These are phyloP conservation scores for Yamadazyma kitorensis DNA, from an alignment of 805 yeast genomes.

Conservation along the genomic window DNA sequence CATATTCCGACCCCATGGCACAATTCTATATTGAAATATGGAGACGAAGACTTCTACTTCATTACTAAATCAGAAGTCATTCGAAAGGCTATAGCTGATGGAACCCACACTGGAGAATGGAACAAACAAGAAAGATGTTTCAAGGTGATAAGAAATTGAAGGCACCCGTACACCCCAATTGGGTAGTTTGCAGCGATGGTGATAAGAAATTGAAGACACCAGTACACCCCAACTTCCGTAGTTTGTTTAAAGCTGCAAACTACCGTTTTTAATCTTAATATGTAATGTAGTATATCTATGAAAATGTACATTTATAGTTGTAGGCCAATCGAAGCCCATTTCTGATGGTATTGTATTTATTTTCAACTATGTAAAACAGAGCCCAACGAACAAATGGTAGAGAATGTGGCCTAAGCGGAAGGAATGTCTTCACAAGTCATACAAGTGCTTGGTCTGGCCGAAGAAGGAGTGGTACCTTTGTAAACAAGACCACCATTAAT, in stretches of 20 bases:
- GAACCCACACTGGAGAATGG: conserved; percentile 22
- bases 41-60: conserved; percentile 27
- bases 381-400: not conserved
- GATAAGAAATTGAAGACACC: no score
- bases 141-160: no score
- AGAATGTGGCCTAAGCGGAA: conserved; percentile 5
- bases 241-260: no score
- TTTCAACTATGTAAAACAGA: no score
- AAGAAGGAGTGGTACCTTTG: conserved; percentile 14
- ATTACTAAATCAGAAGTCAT: conserved; percentile 24
- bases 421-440: conserved; percentile 14
- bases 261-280: no score
- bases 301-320: no score
- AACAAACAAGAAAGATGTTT: conserved; percentile 15
- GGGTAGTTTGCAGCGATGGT: no score
- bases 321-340: no score
- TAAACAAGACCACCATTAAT: conserved; percentile 16
- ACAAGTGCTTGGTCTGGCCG: conserved; percentile 16
- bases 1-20: conserved; percentile 73
- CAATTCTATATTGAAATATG: conserved; percentile 46
- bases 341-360: no score
- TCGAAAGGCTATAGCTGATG: conserved; percentile 16
- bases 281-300: no score
- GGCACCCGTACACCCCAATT: no score
- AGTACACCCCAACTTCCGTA: no score